Evolutionary conservation across 306 rosid genomes (phyloP).

Genomic region (Glycine latifolia): DNA sequence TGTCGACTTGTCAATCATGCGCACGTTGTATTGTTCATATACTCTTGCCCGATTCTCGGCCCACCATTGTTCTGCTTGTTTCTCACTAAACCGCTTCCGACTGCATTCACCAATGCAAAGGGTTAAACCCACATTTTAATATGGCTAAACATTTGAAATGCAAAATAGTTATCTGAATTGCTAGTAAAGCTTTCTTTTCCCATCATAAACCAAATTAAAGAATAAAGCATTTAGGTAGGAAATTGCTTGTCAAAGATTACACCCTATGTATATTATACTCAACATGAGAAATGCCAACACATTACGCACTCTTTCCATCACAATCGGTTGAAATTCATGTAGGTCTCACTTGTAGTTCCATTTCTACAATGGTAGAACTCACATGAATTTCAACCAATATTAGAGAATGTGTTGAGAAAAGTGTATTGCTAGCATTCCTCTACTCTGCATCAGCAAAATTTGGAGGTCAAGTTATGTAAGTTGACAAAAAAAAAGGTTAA

Average conservation of each 20-base stretch:
- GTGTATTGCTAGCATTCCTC: neutral
- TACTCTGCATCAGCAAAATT: conserved; percentile 23
- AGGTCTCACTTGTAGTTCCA: neutral
- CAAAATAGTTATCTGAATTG: neutral
- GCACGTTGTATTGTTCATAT: conserved; percentile 86
- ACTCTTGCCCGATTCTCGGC: conserved; percentile 92
- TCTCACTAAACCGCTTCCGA: conserved; percentile 96
- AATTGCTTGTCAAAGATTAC: conserved; percentile 4
- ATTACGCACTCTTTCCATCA: neutral
- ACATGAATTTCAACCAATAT: neutral
- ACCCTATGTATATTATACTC: conserved; percentile 10
- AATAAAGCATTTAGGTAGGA: conserved; percentile 14
- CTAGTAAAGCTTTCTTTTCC: neutral
- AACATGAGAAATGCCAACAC: neutral
- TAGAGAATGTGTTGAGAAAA: neutral
- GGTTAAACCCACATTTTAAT: conserved; percentile 26
- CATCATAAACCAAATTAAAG: conserved; percentile 11
- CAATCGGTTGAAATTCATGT: neutral
- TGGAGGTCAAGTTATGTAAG: neutral
- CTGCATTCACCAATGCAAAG: conserved; percentile 58
- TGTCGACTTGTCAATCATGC: conserved; percentile 78
- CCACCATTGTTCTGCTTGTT: conserved; percentile 99
- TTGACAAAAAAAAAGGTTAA: conserved; percentile 5
- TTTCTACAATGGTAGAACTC: neutral
- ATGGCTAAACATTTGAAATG: neutral